Conservation (phyloP, 2,329 filamentous ascomycete genomes). For the Corniculantispora saksenae region DNA sequence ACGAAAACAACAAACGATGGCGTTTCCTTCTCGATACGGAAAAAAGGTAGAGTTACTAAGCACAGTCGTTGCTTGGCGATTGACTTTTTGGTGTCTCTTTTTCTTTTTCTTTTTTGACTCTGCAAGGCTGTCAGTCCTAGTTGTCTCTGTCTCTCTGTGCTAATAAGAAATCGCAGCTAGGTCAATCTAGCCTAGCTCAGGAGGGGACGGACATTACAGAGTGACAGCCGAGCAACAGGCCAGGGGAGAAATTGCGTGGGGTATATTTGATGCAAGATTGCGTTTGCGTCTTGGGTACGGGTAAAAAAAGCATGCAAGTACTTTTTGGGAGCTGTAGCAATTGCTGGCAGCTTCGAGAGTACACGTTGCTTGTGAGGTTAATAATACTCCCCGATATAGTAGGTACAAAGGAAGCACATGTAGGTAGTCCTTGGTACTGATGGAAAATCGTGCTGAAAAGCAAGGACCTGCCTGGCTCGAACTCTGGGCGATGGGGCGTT, state of each 20-base stretch:
- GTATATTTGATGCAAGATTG: constrained; percentile 13
- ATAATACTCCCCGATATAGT: too few species aligned
- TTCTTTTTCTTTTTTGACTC: not conserved
- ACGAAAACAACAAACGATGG: not conserved
- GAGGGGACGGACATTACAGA: constrained; percentile 8
- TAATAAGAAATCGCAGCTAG: not conserved
- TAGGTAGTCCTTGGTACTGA: too few species aligned
- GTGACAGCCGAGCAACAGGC: not conserved
- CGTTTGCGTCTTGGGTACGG: not conserved
- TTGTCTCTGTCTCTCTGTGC: not conserved
- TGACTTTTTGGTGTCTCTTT: not conserved
- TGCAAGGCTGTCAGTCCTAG: not conserved
- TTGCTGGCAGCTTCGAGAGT: too few species aligned
- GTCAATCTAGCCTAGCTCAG: not conserved
- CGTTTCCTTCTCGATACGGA: not conserved
- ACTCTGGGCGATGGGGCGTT: not conserved
- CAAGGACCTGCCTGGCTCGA: not conserved
- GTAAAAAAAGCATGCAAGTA: too few species aligned
- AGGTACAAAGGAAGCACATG: too few species aligned
- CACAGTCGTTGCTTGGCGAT: not conserved
- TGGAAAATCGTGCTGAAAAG: not conserved
- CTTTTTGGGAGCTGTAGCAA: too few species aligned
- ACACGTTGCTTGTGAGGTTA: too few species aligned
- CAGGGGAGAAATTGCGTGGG: constrained; percentile 16
- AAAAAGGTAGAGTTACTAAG: not conserved